A percentile compares a stretch with the other conserved stretches of the same genome.
Conservation (phyloP, 441 rosid genomes). For the Gossypium aridum region DNA sequence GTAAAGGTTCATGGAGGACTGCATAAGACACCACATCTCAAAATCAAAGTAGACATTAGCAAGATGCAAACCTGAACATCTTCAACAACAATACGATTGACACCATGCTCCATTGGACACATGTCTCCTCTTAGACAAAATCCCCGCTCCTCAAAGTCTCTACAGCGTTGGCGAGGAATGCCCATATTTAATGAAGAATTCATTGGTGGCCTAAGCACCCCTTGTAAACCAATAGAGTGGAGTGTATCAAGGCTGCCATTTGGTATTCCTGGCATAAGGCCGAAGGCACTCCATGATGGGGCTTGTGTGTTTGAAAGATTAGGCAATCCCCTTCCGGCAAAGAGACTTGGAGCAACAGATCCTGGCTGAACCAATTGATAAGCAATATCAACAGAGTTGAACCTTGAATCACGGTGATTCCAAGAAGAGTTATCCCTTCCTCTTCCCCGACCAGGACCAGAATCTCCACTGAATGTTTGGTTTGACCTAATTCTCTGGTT, state of each 20-base stretch:
- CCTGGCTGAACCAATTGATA: conserved; percentile 71
- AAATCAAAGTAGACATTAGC: neutral
- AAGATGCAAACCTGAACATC: conserved; percentile 83
- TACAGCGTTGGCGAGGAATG: conserved; percentile 77
- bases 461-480: conserved; percentile 50
- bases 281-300: conserved; percentile 80
- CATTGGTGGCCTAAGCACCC: conserved; percentile 57
- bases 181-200: conserved; percentile 60
- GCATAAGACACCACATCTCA: too few relatives aligned
- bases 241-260: conserved; percentile 74
- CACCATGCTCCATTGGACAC: conserved; percentile 99
- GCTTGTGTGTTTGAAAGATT: conserved; percentile 53
- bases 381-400: conserved; percentile 60
- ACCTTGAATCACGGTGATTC: conserved; percentile 68
- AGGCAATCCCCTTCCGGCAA: conserved; percentile 69
- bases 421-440: conserved; percentile 73
- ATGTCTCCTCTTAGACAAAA: conserved; percentile 98
- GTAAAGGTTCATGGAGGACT: too few relatives aligned
- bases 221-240: conserved; percentile 69
- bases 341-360: conserved; percentile 46
- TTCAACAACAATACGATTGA: conserved; percentile 94
- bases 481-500: conserved; percentile 54
- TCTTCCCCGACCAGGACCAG: conserved; percentile 81
- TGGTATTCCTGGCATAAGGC: conserved; percentile 68
- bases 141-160: conserved; percentile 99